Base-by-base conservation (phyloP, 371 early-diverging fungal genomes). In the Mycotypha africana region DNA sequence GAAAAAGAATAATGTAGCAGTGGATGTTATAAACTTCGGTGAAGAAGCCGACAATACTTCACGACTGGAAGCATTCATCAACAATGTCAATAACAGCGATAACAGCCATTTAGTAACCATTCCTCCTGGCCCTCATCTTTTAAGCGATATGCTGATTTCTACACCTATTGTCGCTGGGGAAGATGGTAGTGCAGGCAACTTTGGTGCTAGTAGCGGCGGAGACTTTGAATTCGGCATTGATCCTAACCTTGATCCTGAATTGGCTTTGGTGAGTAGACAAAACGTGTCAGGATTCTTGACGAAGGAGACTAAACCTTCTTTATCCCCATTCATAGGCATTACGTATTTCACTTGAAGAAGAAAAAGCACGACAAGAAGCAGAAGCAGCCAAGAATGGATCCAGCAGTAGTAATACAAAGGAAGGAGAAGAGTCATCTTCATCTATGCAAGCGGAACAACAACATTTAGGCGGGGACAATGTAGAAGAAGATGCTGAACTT, bases 1-100 rank as follows among this genome's bases (percentile, higher is more conserved):
- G 51, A 93, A 98, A 67, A 97, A 96, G 79, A 97, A 96, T 74
- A 95, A 92, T 48, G 84, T 98, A 25, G 90, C 91, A 15, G 85
- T 99, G 11, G 97, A 98, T 56, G 76, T 99, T 5, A 75, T 99
- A 43, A 94, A 89, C 66, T 98, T 99, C 81, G 99, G 99, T 43
- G 97, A 99, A 70, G 91, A 92, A 42, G 61, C 76, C 2, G 85
- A 82, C 38, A 96, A 97, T 58, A 88, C 87, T n/a, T 62, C 86
- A 34, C 91, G 92, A 71, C 74, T 97, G 49, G 84, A 91, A 42
- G 92, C 94, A 5, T 95, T 97, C 65, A 82, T 95, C 37, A 77
- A 75, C 25, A 87, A 88, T 28, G 93, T 93, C 22, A 93, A 93
- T 70, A 86, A 78, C 69, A 82, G 79, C 56, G 92, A 93, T 56